Evolutionary conservation across 768 basidiomycete species (phyloP).

Genomic region (Hydnomerulius pinastri): DNA sequence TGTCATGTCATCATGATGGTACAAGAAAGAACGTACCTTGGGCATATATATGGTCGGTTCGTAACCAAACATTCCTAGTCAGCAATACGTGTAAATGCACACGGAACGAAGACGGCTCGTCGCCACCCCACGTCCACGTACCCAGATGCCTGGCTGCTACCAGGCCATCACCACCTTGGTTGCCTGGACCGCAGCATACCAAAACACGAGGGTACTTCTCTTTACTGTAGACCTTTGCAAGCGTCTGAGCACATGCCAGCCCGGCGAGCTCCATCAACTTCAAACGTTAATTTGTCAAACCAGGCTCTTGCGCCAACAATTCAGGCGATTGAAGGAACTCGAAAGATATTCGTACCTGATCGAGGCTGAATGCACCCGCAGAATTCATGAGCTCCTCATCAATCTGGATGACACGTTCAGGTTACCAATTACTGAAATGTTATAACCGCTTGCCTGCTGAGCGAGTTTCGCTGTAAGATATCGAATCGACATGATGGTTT

Average conservation of each 20-base stretch:
- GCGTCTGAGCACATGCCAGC: conserved; percentile 86
- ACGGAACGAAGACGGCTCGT: background rate
- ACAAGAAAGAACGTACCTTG: conserved; percentile 53
- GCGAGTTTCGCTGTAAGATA: conserved; percentile 73
- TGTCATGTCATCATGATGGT: background rate
- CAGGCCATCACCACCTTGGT: conserved; percentile 95
- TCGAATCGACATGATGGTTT: conserved; percentile 50
- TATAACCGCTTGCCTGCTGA: conserved; percentile 57
- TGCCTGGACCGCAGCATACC: conserved; percentile 97
- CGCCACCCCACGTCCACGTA: conserved; percentile 33
- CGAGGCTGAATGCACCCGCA: conserved; percentile 90
- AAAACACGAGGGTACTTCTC: conserved; percentile 74
- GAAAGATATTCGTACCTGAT: conserved; percentile 82
- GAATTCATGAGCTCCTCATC: conserved; percentile 92
- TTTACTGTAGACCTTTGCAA: conserved; percentile 74
- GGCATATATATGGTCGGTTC: conserved; percentile 89
- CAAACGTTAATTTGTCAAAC: background rate
- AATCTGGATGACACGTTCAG: conserved; percentile 52
- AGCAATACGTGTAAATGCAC: conserved; percentile 1
- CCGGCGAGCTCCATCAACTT: conserved; percentile 98
- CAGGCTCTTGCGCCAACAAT: background rate
- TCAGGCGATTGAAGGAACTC: background rate
- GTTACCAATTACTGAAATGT: background rate
- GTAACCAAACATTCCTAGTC: conserved; percentile 88
- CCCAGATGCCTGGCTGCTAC: conserved; percentile 95